Base-by-base conservation (phyloP, 148 eudicot genomes). In the Limonium bicolor region DNA sequence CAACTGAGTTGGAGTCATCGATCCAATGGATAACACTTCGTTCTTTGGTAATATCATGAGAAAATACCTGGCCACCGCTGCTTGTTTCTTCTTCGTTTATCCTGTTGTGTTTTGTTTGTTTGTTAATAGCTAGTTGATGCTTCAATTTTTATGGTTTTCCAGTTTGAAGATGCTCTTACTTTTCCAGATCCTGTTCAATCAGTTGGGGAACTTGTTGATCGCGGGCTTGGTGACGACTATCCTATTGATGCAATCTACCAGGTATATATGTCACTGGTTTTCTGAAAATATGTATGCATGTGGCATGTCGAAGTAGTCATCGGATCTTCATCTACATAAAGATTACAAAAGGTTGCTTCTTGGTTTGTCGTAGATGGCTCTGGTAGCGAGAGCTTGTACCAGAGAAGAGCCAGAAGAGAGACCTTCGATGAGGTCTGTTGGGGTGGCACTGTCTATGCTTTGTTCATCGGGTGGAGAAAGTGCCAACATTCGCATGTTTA, bases 331-430 rank as follows among this genome's bases (percentile, higher is more conserved):
- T 14, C 13, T 16, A 2, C 13, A 5, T 35, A 12, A 13, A 2
- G 17, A 13, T 35, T 35, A 13, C n/a, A 35, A 13, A 35, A n/a
- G 5, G 1, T 19, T 8, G 13, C 16, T 3, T 35, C 16, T n/a
- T 35, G 39, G 36, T 26, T 16, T 50, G 60, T 22, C 59, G 47
- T 36, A 71, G 77, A 45, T 53, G 82, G 81, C 79, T 42, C 70
- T 38, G 75, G 84, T 86, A 30, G 96, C 84, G 2, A 70, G 58
- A 66, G 84, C 84, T 26, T 86, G 93, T 37, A 86, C 96, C 16
- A 65, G 70, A 20, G 84, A 70, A 40, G 67, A 75, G 33, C 84
- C 79, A 10, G 63, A 54, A 32, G 59, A 69, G 2, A 67, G 93
- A 22, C 96, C 87, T n/a, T 64, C 56, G 39, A 86, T 86, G 96